A percentile compares a stretch with the other conserved stretches of the same genome.
Evolutionary conservation across 2,329 filamentous ascomycete species (phyloP).

Genomic region (Penicillium glabrum): DNA sequence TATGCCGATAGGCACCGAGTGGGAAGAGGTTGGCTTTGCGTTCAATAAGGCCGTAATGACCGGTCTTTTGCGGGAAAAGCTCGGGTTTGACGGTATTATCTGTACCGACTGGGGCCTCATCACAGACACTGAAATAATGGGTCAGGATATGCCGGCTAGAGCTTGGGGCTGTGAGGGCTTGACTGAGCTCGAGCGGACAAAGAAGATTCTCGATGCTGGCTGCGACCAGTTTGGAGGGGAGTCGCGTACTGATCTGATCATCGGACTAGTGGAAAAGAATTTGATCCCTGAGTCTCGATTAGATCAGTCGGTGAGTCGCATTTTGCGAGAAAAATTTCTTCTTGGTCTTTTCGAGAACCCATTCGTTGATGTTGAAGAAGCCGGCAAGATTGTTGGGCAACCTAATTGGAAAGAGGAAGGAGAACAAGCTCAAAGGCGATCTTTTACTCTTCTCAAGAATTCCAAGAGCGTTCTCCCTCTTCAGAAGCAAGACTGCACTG

Average conservation of each 20-base stretch:
- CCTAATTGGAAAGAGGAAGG: neutral
- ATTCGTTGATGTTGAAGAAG: slow-evolving; percentile 43
- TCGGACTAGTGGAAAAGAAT: slow-evolving; percentile 5
- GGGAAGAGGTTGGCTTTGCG: slow-evolving; percentile 38
- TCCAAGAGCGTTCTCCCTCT: neutral
- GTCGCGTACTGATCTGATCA: slow-evolving; percentile 47
- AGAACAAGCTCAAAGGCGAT: neutral
- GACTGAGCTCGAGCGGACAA: slow-evolving; percentile 43
- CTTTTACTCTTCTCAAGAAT: neutral
- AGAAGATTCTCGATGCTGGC: slow-evolving; percentile 51
- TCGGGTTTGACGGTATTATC: slow-evolving; percentile 55
- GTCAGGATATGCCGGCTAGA: slow-evolving; percentile 12
- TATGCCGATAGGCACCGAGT: neutral
- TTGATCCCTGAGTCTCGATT: slow-evolving; percentile 46
- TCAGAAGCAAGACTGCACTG: neutral
- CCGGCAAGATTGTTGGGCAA: neutral
- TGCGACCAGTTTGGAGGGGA: slow-evolving; percentile 57
- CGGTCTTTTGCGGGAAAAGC: slow-evolving; percentile 47
- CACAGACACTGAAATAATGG: slow-evolving; percentile 45
- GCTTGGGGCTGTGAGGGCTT: slow-evolving; percentile 52
- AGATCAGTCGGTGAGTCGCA: slow-evolving; percentile 47
- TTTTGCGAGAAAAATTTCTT: slow-evolving; percentile 53
- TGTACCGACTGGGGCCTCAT: slow-evolving; percentile 56
- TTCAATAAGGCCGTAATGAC: slow-evolving; percentile 56
- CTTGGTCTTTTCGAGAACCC: slow-evolving; percentile 55